phyloP scores from a whole-genome alignment of 257 asterid genomes.

The Catharanthus roseus region DNA sequence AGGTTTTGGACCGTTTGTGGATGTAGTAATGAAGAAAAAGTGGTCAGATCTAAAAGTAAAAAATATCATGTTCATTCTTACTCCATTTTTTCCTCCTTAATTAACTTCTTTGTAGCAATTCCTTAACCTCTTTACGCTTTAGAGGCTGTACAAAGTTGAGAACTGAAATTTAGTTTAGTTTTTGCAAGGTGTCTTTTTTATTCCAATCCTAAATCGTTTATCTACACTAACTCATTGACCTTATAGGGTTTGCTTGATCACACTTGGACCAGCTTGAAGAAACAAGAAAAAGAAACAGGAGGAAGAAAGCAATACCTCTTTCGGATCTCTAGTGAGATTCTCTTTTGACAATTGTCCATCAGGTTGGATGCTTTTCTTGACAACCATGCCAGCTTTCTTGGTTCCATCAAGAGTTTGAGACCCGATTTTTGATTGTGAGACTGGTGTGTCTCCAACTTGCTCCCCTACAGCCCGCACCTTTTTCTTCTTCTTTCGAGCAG shows the following conservation, averaged over 20 bases:
- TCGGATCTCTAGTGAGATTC: slow-evolving; percentile 40
- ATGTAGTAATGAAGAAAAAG: not conserved
- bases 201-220: not conserved
- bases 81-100: not conserved
- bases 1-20: not conserved
- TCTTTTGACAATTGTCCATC: slow-evolving; percentile 44
- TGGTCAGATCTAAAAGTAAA: not conserved
- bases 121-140: not conserved
- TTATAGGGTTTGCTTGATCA: not conserved
- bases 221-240: not conserved
- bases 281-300: not conserved
- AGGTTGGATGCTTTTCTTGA: slow-evolving; percentile 45
- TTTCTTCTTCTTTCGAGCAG: slow-evolving; percentile 77
- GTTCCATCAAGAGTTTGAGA: slow-evolving; percentile 51
- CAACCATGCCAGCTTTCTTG: slow-evolving; percentile 38
- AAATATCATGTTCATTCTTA: not conserved
- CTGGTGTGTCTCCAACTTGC: slow-evolving; percentile 40
- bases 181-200: not conserved
- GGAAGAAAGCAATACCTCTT: slow-evolving; percentile 40
- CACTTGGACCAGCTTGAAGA: not conserved
- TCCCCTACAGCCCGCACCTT: slow-evolving; percentile 46
- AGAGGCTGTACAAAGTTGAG: not conserved
- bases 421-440: slow-evolving; percentile 41
- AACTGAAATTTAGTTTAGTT: not conserved
- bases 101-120: not conserved